Evolutionary conservation across 257 asterid genomes (phyloP), one percentile per base, ranked within the genome.

Genomic region (Solanum bulbocastanum): DNA sequence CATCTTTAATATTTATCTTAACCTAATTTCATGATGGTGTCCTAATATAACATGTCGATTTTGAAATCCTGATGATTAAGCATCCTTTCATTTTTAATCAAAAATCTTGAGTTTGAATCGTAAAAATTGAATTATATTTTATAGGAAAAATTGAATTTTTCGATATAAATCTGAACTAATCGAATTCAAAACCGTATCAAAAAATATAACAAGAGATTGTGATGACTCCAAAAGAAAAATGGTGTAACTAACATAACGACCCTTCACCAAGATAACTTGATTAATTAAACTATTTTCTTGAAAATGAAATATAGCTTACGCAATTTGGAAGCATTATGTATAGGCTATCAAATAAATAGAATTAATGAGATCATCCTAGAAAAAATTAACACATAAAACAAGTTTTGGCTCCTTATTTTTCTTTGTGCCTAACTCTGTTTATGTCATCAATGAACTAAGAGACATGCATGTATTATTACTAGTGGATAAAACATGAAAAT

Each of bases 181-280:
- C 0, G 1, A 71, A 5, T 2, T 0, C 5, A 0, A 25, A 66
- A 66, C 4, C 0, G 2, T 60, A 60, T 5, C 75, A 6, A 25
- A 65, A 65, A 25, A 65, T 10, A 65, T 65, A 65, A n/a, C 9
- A 65, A n/a, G 23, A 65, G 0, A 72, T 72, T 5, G 4, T 33
- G 85, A 79, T 79, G 27, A 79, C 4, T 44, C 25, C 27, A 79
- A 79, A 27, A 4, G 40, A 27, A 3, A 44, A 44, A 79, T 79
- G 40, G 37, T 52, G 49, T 86, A 86, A 90, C 86, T 72, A 88
- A 90, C 90, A 83, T 49, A 86, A 88, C 90, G 90, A 79, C 91
- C 84, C 86, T 81, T 56, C 42, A 49, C 18, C 42, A 82, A 30
- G 39, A 18, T 18, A 25, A 46, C 30, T 46, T 27, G 27, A 20